Evolutionary conservation across 495 filamentous ascomycete genomes (phyloP).

Genomic region (Xylaria bambusicola): DNA sequence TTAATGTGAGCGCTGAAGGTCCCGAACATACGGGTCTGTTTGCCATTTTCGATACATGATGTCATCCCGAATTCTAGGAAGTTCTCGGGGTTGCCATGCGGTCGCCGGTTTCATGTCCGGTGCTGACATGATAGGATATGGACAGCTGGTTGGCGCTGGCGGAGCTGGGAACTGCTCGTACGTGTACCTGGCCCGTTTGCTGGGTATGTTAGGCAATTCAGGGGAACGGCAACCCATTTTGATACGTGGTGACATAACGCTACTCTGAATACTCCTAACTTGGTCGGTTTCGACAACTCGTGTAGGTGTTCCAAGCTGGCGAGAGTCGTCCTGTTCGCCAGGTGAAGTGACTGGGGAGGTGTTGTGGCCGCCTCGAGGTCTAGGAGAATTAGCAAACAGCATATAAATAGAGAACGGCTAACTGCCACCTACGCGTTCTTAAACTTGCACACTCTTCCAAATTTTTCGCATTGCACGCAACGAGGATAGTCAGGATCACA

Average conservation of each 20-base stretch:
- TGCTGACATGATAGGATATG: slow-evolving; percentile 34
- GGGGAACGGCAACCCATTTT: slow-evolving; percentile 37
- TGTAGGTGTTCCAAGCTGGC: slow-evolving; percentile 35
- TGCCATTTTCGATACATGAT: slow-evolving; percentile 61
- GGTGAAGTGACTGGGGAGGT: slow-evolving; percentile 53
- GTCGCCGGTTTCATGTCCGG: slow-evolving; percentile 32
- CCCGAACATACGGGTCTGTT: slow-evolving; percentile 61
- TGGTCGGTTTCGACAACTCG: slow-evolving; percentile 34
- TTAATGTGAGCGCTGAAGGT: slow-evolving; percentile 41
- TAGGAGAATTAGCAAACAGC: slow-evolving; percentile 30
- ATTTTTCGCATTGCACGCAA: slow-evolving; percentile 90
- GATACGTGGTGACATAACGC: slow-evolving; percentile 45
- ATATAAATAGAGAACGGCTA: background rate
- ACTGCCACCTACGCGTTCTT: slow-evolving; percentile 76
- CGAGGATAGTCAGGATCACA: slow-evolving; percentile 85
- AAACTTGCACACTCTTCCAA: slow-evolving; percentile 79
- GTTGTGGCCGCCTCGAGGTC: slow-evolving; percentile 57
- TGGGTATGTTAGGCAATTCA: slow-evolving; percentile 31
- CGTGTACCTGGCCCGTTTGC: slow-evolving; percentile 43
- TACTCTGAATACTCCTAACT: slow-evolving; percentile 44
- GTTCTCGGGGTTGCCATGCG: slow-evolving; percentile 43
- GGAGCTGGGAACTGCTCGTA: slow-evolving; percentile 44
- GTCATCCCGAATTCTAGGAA: slow-evolving; percentile 49
- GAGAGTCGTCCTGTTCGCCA: slow-evolving; percentile 48
- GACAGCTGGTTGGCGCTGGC: slow-evolving; percentile 29